These are phyloP conservation scores for Effrenium voratum DNA, from an alignment of 73 alveolate species.

Conservation along the genomic window DNA sequence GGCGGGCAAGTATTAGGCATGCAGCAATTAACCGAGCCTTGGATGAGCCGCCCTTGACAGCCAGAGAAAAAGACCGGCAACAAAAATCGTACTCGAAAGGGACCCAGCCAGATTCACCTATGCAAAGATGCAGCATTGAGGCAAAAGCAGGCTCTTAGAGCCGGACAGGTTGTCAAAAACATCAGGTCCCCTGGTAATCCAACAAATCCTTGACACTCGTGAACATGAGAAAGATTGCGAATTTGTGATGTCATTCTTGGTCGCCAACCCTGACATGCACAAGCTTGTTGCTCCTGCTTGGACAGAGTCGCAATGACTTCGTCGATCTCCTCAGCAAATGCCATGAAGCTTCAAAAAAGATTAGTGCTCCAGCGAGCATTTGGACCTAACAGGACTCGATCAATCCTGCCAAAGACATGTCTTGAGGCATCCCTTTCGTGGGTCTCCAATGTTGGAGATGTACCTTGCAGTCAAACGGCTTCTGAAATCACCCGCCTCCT, in stretches of 20 bases:
- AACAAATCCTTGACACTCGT: not conserved
- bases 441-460: not conserved
- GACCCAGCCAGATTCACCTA: not conserved
- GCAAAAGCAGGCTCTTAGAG: not conserved
- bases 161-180: not conserved
- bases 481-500: not conserved
- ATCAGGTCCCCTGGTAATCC: not conserved
- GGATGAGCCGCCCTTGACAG: conserved; percentile 32
- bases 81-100: not conserved
- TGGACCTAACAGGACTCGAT: conserved; percentile 19
- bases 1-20: not conserved
- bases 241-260: too few relatives aligned
- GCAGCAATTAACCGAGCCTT: not conserved
- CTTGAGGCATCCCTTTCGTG: not conserved
- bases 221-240: too few relatives aligned
- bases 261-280: too few relatives aligned
- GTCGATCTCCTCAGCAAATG: not conserved
- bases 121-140: too few relatives aligned
- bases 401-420: conserved; percentile 7
- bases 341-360: not conserved
- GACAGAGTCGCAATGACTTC: too few relatives aligned
- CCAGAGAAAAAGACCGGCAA: not conserved
- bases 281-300: too few relatives aligned
- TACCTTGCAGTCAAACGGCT: not conserved
- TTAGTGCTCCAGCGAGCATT: not conserved